A percentile compares a stretch with the other conserved stretches of the same genome.
Conservation (phyloP, 2,329 filamentous ascomycete species). For the Lasiodiplodia sp. region DNA sequence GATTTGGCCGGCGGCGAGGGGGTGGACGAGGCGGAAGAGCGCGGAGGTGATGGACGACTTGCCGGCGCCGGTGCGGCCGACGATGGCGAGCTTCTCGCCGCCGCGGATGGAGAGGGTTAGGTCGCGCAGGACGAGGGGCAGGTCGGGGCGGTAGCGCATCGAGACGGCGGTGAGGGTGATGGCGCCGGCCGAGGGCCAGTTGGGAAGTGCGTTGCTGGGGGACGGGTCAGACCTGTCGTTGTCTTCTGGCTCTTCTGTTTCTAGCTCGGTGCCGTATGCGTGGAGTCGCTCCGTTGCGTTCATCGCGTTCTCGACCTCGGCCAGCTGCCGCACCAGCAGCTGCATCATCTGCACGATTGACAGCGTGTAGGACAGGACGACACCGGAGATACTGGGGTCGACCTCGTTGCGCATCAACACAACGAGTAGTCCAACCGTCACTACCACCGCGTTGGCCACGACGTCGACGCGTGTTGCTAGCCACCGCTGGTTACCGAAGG, state of each 20-base stretch:
- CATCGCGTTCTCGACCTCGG: conserved; percentile 98
- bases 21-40: conserved; percentile 72
- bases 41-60: conserved; percentile 86
- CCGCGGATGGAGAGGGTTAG: conserved; percentile 72
- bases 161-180: conserved; percentile 59
- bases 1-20: conserved; percentile 54
- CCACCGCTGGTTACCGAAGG: conserved; percentile 96
- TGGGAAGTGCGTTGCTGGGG: conserved; percentile 71
- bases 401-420: conserved; percentile 90
- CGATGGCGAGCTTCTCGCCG: conserved; percentile 81
- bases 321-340: conserved; percentile 93
- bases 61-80: conserved; percentile 81
- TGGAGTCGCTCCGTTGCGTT: conserved; percentile 91
- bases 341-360: conserved; percentile 95
- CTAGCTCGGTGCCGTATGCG: conserved; percentile 85
- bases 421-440: conserved; percentile 89
- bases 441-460: conserved; percentile 84
- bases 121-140: conserved; percentile 58
- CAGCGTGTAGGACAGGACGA: conserved; percentile 92
- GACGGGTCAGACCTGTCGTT: conserved; percentile 58
- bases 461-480: conserved; percentile 83
- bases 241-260: conserved; percentile 79
- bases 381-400: conserved; percentile 80
- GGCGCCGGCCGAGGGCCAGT: conserved; percentile 88
- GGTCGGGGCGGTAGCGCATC: conserved; percentile 59